Base-by-base conservation (phyloP, 2,329 filamentous ascomycete species). In the Sclerotinia nivalis region DNA sequence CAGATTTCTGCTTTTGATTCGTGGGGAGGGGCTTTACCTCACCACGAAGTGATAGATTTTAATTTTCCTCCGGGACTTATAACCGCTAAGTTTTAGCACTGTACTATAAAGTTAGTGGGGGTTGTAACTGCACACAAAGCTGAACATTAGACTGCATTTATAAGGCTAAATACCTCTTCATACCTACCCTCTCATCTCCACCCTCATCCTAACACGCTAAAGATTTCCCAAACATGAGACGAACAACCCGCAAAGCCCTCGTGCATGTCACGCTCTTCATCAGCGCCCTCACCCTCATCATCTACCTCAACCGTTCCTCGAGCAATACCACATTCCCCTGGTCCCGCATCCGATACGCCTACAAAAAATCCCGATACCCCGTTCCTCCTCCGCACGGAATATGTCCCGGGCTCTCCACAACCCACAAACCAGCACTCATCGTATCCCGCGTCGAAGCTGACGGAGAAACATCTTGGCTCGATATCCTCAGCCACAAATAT, bases 391-490 rank as follows among this genome's bases (percentile, higher is more conserved):
- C n/a, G 78, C 80, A 78, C 54, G 83, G 83, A 40, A 72, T 77
- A 66, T 85, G 83, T 74, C 82, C 82, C 1, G 80, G 81, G 0
- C 76, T 85, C 4, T 70, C 75, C 43, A 70, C 72, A 2, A 77
- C 73, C 52, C 74, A 75, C 6, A 84, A 83, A 71, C 82, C 83
- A 4, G 83, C 80, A 1, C 75, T 85, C 28, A 76, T 85, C 4
- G 81, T 85, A 0, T 80, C 83, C 0, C 78, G 79, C 54, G 78
- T 82, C 40, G 72, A 74, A n/a, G 74, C 78, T 31, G 83, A 85
- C 68, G 82, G 82, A 8, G 79, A 81, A 66, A 65, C 78, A 1
- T 74, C 73, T 61, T 85, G 83, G 83, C 76, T 84, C n/a, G 73
- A 82, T 8, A 28, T 65, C 0, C 75, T 85, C 9, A 68, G 73